phyloP scores from a whole-genome alignment of 2,329 filamentous ascomycete species.

The Colletotrichum brevisporum region DNA sequence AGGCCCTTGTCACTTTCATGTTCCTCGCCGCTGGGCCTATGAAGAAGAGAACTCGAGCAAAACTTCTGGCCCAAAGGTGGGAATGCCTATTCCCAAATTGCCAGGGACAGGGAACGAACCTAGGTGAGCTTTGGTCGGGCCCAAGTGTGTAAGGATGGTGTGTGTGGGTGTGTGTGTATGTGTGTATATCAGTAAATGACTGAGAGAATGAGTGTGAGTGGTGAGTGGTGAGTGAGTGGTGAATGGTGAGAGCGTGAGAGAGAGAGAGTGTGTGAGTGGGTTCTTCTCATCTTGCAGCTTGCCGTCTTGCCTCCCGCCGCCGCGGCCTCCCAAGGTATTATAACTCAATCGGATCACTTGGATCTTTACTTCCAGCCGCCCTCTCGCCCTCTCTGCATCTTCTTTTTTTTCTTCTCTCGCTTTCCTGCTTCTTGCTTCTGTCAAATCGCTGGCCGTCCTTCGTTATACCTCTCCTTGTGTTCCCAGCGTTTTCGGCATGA shows the following conservation, averaged over 20 bases:
- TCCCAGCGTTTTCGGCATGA: slow-evolving; percentile 35
- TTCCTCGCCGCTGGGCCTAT: slow-evolving; percentile 39
- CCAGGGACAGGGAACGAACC: slow-evolving; percentile 2
- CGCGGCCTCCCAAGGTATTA: slow-evolving; percentile 22
- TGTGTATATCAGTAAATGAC: slow-evolving; percentile 1
- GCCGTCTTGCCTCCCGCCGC: slow-evolving; percentile 32
- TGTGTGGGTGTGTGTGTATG: slow-evolving; percentile 6
- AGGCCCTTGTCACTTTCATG: slow-evolving; percentile 39
- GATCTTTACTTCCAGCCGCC: slow-evolving; percentile 29
- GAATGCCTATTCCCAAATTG: slow-evolving; percentile 19
- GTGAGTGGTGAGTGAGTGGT: not conserved
- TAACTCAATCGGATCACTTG: slow-evolving; percentile 39
- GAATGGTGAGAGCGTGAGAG: not conserved
- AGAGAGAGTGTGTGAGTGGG: slow-evolving; percentile 13
- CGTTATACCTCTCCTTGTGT: slow-evolving; percentile 29
- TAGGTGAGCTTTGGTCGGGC: slow-evolving; percentile 28
- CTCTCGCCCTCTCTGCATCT: slow-evolving; percentile 10
- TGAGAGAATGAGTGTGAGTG: not conserved
- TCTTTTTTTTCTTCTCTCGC: slow-evolving; percentile 14
- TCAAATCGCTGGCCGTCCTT: slow-evolving; percentile 40
- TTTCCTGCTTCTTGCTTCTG: slow-evolving; percentile 23
- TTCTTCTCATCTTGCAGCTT: slow-evolving; percentile 37
- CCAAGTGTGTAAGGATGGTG: slow-evolving; percentile 18
- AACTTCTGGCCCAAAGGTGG: slow-evolving; percentile 32
- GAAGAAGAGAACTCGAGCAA: slow-evolving; percentile 23